Evolutionary conservation across 2,329 filamentous ascomycete species (phyloP).

Genomic region (Fusarium sp.): DNA sequence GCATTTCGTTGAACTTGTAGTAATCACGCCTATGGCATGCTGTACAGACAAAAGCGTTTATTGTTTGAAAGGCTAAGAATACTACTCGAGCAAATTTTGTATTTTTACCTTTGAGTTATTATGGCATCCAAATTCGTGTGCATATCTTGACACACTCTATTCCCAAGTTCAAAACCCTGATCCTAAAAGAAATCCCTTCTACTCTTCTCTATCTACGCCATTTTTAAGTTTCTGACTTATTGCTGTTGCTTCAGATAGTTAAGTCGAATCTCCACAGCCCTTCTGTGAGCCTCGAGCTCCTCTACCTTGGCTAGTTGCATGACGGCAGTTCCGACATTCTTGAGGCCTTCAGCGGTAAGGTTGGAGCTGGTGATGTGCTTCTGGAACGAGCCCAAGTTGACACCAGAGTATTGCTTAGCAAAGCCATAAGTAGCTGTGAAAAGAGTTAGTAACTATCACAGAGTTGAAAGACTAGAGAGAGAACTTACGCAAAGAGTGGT

Average conservation of each 20-base stretch:
- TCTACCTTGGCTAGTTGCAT: constrained; percentile 97
- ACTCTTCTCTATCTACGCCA: constrained; percentile 28
- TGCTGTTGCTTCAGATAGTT: constrained; percentile 59
- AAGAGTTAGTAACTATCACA: constrained; percentile 38
- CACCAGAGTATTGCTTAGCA: constrained; percentile 97
- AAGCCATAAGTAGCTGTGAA: constrained; percentile 91
- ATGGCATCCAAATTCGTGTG: neutral
- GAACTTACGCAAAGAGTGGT: constrained; percentile 93
- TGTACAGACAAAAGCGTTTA: constrained; percentile 42
- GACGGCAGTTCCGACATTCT: constrained; percentile 87
- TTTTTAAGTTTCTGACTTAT: constrained; percentile 33
- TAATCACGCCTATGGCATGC: constrained; percentile 32
- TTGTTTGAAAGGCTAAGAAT: constrained; percentile 36
- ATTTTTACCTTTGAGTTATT: neutral
- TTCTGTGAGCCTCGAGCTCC: constrained; percentile 91
- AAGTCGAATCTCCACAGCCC: constrained; percentile 88
- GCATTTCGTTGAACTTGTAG: constrained; percentile 42
- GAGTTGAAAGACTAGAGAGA: neutral
- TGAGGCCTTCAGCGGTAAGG: constrained; percentile 85
- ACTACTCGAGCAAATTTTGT: constrained; percentile 28
- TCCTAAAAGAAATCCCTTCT: constrained; percentile 28
- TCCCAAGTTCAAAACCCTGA: constrained; percentile 20
- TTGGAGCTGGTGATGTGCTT: constrained; percentile 98
- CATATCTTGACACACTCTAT: constrained; percentile 23
- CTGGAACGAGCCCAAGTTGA: constrained; percentile 94